A percentile compares a stretch with the other conserved stretches of the same genome.
Conservation (phyloP, 192 early-diverging fungal species). For the Cetraspora pellucida region DNA sequence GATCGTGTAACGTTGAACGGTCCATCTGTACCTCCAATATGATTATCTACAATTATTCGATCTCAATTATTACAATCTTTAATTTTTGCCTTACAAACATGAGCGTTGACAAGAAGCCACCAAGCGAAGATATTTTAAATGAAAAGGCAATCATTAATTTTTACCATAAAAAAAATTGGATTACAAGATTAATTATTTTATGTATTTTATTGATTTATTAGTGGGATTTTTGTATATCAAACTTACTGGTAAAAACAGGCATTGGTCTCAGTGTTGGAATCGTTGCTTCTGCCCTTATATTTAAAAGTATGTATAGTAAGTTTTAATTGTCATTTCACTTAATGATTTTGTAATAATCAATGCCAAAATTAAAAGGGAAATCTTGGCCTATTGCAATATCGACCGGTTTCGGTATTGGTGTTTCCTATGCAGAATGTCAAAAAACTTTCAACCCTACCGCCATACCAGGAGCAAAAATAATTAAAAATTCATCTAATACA, state of each 20-base stretch:
- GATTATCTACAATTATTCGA: no score
- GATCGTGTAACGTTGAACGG: no score
- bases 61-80: no score
- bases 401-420: constrained; percentile 81
- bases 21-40: no score
- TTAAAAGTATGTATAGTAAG: constrained; percentile 66
- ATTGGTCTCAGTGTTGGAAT: constrained; percentile 83
- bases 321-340: neutral
- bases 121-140: constrained; percentile 64
- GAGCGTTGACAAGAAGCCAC: constrained; percentile 37
- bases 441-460: constrained; percentile 56
- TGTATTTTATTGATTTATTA: constrained; percentile 38
- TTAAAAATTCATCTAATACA: constrained; percentile 7
- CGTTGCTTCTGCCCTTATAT: constrained; percentile 83
- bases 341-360: neutral
- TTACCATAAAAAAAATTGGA: neutral
- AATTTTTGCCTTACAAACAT: neutral
- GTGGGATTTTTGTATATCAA: constrained; percentile 86
- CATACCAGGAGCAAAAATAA: constrained; percentile 50
- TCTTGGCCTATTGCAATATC: constrained; percentile 85
- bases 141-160: constrained; percentile 52
- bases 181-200: constrained; percentile 5
- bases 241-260: constrained; percentile 80
- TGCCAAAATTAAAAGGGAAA: constrained; percentile 57
- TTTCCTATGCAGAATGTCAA: constrained; percentile 81